Evolutionary conservation across 495 filamentous ascomycete genomes (phyloP).

Genomic region (Acidomyces sp.): DNA sequence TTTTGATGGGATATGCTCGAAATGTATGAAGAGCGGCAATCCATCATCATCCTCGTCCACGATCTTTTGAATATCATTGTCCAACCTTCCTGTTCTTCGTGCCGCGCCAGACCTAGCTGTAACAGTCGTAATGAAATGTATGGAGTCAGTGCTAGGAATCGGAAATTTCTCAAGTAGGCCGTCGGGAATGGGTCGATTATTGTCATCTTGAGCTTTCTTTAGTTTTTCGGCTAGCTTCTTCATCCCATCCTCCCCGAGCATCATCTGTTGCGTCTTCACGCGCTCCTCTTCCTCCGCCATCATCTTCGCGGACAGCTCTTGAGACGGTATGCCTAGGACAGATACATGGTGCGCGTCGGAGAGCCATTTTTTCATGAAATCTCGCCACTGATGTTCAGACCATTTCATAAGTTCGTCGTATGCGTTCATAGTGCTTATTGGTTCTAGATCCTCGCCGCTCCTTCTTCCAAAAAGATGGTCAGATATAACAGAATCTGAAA

Average conservation of each 20-base stretch:
- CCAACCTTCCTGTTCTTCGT: slow-evolving; percentile 46
- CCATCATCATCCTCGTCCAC: slow-evolving; percentile 56
- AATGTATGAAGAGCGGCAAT: slow-evolving; percentile 84
- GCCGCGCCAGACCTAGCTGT: slow-evolving; percentile 80
- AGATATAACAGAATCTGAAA: slow-evolving; percentile 67
- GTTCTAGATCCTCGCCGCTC: slow-evolving; percentile 65
- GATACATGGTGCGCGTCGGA: slow-evolving; percentile 74
- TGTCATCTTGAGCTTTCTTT: slow-evolving; percentile 64
- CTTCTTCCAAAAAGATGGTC: slow-evolving; percentile 84
- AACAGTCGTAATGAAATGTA: slow-evolving; percentile 81
- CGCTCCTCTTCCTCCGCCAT: slow-evolving; percentile 54
- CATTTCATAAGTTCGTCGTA: slow-evolving; percentile 69
- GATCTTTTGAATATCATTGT: slow-evolving; percentile 60
- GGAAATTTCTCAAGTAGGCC: slow-evolving; percentile 64
- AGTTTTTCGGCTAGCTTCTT: slow-evolving; percentile 60
- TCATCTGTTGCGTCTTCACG: slow-evolving; percentile 46
- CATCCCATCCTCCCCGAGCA: slow-evolving; percentile 52
- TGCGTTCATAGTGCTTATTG: slow-evolving; percentile 52
- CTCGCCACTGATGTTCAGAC: slow-evolving; percentile 70
- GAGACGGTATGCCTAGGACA: slow-evolving; percentile 51
- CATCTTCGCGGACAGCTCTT: slow-evolving; percentile 55
- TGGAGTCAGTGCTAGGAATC: slow-evolving; percentile 72
- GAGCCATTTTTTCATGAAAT: slow-evolving; percentile 71
- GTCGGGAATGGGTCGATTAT: slow-evolving; percentile 66
- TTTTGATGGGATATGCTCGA: slow-evolving; percentile 78